Evolutionary conservation across 805 yeast genomes (phyloP).

Genomic region (Torulaspora microellipsoides): DNA sequence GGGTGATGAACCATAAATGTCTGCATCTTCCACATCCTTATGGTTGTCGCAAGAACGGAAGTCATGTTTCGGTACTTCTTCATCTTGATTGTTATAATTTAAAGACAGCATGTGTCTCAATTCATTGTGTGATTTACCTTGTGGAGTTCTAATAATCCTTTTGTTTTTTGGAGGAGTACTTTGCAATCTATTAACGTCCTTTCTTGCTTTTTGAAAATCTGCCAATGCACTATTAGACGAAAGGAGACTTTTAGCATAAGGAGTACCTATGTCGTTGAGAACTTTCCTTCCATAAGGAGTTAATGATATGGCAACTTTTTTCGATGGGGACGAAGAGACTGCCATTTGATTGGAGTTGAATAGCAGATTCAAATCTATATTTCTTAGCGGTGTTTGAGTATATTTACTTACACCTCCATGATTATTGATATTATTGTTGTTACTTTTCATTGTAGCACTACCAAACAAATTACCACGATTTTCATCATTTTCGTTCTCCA

Average conservation of each 20-base stretch:
- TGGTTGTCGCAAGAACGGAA: neutral
- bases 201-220: conserved; percentile 33
- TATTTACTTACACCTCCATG: conserved; percentile 1
- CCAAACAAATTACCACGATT: conserved; percentile 6
- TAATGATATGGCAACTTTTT: conserved; percentile 25
- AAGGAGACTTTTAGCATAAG: conserved; percentile 22
- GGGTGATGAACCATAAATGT: conserved; percentile 33
- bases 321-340: conserved; percentile 29
- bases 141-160: conserved; percentile 9
- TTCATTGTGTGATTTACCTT: neutral
- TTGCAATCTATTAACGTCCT: conserved; percentile 18
- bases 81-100: neutral
- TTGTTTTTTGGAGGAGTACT: conserved; percentile 14
- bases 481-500: conserved; percentile 3
- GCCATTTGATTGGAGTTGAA: conserved; percentile 25
- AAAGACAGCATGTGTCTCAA: neutral
- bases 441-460: conserved; percentile 3
- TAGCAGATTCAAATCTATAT: conserved; percentile 33
- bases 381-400: conserved; percentile 29
- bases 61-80: neutral
- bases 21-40: conserved; percentile 16
- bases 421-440: conserved; percentile 1
- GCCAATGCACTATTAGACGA: conserved; percentile 33
- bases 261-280: conserved; percentile 32
- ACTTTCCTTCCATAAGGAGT: conserved; percentile 34